Evolutionary conservation across 352 stramenopile species (phyloP).

Genomic region (Globisporangium heterothallicum): DNA sequence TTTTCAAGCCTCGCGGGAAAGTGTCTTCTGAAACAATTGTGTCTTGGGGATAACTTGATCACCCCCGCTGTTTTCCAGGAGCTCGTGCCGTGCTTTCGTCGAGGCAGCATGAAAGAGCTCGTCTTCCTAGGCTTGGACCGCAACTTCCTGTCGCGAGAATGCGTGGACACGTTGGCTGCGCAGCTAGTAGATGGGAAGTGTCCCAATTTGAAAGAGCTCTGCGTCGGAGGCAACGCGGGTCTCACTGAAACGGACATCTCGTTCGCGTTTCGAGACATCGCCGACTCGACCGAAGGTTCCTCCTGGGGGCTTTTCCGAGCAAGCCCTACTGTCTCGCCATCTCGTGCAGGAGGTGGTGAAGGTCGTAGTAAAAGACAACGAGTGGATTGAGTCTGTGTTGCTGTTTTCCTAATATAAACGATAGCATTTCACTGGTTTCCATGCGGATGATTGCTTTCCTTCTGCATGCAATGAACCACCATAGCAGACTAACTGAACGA

Average conservation of each 20-base stretch:
- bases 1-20: neutral
- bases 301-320: constrained; percentile 18
- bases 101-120: constrained; percentile 10
- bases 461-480: no score
- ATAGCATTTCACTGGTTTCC: no score
- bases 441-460: no score
- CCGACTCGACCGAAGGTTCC: constrained; percentile 13
- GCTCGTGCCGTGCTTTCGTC: constrained; percentile 8
- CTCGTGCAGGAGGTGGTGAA: neutral
- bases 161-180: constrained; percentile 13
- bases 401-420: no score
- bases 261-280: constrained; percentile 14
- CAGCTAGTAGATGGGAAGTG: constrained; percentile 11
- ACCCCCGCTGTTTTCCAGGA: constrained; percentile 8
- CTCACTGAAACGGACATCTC: constrained; percentile 10
- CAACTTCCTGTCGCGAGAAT: constrained; percentile 21
- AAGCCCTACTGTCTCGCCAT: neutral
- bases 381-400: neutral
- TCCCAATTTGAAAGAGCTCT: constrained; percentile 18
- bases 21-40: constrained; percentile 14
- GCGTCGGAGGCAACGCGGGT: constrained; percentile 19
- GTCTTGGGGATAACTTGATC: constrained; percentile 23
- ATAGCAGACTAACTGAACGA: constrained; percentile 69
- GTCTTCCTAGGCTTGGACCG: constrained; percentile 19
- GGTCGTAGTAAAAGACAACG: neutral